Conservation (phyloP, 176 grass and related monocot species). For the Guadua angustifolia region DNA sequence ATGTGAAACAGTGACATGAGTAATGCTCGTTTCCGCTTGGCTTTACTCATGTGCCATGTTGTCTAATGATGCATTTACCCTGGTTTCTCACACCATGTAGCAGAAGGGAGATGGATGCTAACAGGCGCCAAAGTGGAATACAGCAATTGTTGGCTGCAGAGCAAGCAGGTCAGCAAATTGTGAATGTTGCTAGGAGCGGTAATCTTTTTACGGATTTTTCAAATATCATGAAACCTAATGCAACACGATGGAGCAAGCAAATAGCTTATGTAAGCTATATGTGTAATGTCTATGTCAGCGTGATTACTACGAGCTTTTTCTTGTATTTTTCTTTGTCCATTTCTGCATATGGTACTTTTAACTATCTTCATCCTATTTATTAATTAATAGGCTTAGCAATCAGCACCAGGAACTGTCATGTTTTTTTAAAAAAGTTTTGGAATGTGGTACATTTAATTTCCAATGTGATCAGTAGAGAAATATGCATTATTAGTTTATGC, state of each 20-base stretch:
- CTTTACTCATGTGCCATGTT: not conserved
- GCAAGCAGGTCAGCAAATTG: slow-evolving; percentile 86
- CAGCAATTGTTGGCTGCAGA: slow-evolving; percentile 91
- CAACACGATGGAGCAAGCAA: not conserved
- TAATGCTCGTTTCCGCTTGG: not conserved
- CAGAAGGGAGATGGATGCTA: slow-evolving; percentile 62
- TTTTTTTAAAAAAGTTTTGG: not conserved
- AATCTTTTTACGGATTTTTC: slow-evolving; percentile 16
- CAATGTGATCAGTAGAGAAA: not conserved
- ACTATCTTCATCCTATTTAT: not conserved
- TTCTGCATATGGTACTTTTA: not conserved
- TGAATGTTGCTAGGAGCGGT: slow-evolving; percentile 74
- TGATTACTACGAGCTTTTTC: not conserved
- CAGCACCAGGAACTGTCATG: not conserved
- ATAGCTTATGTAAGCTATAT: not conserved
- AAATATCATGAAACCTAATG: not conserved
- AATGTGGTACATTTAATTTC: not conserved
- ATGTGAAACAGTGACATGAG: not conserved
- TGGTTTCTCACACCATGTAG: not conserved
- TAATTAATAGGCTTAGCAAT: not conserved
- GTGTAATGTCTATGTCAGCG: not conserved
- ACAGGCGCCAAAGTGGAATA: slow-evolving; percentile 76
- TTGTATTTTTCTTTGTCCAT: not conserved
- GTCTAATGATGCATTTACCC: not conserved
- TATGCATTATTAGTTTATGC: not conserved